Conservation (phyloP, 352 stramenopile species). For the Globisporangium sylvaticum region DNA sequence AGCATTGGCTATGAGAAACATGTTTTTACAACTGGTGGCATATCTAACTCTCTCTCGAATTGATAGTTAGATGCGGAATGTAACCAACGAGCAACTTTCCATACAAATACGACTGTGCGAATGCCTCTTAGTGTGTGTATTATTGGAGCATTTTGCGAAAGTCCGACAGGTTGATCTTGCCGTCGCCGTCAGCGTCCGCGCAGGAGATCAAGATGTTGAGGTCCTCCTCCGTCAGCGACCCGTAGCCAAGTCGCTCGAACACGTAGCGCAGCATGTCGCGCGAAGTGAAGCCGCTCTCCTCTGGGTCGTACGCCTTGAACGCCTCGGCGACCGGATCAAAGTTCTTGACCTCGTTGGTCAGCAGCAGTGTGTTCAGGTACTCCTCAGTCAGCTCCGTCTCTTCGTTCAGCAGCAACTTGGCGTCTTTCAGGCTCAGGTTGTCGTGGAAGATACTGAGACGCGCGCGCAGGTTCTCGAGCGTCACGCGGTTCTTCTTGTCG, state of each 20-base stretch:
- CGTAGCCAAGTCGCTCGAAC: constrained; percentile 80
- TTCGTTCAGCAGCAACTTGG: constrained; percentile 82
- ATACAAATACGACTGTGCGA: neutral
- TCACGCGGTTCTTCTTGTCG: constrained; percentile 76
- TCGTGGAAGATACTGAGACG: constrained; percentile 86
- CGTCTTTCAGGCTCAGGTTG: constrained; percentile 80
- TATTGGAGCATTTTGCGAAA: constrained; percentile 74
- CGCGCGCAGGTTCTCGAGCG: constrained; percentile 72
- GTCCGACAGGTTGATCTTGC: constrained; percentile 70
- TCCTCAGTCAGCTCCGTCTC: constrained; percentile 69
- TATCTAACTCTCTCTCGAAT: neutral
- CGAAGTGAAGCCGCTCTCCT: constrained; percentile 80
- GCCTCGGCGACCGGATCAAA: constrained; percentile 88
- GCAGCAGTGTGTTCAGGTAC: constrained; percentile 71
- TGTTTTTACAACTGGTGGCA: neutral
- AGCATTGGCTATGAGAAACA: neutral
- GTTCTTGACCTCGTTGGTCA: constrained; percentile 88
- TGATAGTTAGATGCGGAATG: neutral
- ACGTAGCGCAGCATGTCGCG: constrained; percentile 79
- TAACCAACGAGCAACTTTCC: neutral
- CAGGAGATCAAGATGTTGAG: constrained; percentile 81
- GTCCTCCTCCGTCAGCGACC: constrained; percentile 81
- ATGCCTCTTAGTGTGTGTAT: neutral
- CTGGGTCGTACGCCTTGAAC: constrained; percentile 88
- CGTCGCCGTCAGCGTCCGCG: constrained; percentile 81